Evolutionary conservation across 106 monocot genomes (phyloP).

Genomic region (Triglochin maritima): DNA sequence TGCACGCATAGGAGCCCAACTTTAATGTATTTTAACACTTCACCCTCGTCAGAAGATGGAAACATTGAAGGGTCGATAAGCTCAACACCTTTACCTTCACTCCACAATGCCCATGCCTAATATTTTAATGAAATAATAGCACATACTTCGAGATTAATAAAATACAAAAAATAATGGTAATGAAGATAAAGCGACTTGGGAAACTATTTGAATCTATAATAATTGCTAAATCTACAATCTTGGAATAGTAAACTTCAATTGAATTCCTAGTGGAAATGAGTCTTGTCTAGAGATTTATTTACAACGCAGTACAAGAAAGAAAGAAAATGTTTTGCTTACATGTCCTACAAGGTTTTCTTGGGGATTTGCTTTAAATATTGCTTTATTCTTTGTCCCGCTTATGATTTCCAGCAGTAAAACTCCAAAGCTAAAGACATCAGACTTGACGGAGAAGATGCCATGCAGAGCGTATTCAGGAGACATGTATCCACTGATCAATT

Average conservation of each 20-base stretch:
- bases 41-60: not conserved
- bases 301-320: not conserved
- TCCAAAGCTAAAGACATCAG: slow-evolving; percentile 60
- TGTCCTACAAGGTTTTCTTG: slow-evolving; percentile 17
- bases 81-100: not conserved
- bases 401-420: slow-evolving; percentile 41
- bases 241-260: too few relatives aligned
- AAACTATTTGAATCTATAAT: too few relatives aligned
- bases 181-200: too few relatives aligned
- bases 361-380: not conserved
- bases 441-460: slow-evolving; percentile 43
- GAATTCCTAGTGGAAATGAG: too few relatives aligned
- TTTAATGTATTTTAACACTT: slow-evolving; percentile 4
- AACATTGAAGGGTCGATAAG: not conserved
- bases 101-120: slow-evolving; percentile 16
- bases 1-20: slow-evolving; percentile 35
- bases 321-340: slow-evolving; percentile 13
- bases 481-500: slow-evolving; percentile 32
- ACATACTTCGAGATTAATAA: not conserved
- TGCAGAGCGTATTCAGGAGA: slow-evolving; percentile 41
- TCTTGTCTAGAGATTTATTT: not conserved
- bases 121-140: not conserved
- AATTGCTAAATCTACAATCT: too few relatives aligned
- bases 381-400: slow-evolving; percentile 29
- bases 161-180: too few relatives aligned